Evolutionary conservation across 768 basidiomycete species (phyloP).

Genomic region (Austroboletus festivus): DNA sequence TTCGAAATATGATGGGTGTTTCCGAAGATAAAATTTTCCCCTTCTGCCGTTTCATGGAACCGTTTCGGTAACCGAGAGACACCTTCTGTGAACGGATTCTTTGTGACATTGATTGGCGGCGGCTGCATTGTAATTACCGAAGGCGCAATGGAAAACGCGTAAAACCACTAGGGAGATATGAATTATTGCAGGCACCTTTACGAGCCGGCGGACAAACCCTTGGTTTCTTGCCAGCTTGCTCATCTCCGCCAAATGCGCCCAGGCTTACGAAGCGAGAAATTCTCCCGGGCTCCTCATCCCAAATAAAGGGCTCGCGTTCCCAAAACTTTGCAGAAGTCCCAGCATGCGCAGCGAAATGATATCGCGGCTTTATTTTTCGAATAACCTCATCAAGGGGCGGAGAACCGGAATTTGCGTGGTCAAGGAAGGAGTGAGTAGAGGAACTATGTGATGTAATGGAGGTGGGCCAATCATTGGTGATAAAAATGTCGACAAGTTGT

Average conservation of each 20-base stretch:
- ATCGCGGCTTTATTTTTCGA: slow-evolving; percentile 71
- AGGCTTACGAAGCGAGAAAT: slow-evolving; percentile 77
- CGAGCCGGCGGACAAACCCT: slow-evolving; percentile 52
- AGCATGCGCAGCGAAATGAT: slow-evolving; percentile 75
- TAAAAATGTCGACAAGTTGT: slow-evolving; percentile 73
- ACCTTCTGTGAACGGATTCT: slow-evolving; percentile 62
- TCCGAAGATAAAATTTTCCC: slow-evolving; percentile 71
- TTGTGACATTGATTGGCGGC: slow-evolving; percentile 60
- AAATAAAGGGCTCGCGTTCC: slow-evolving; percentile 91
- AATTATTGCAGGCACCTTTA: slow-evolving; percentile 5
- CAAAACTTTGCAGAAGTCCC: slow-evolving; percentile 77
- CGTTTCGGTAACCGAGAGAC: slow-evolving; percentile 49
- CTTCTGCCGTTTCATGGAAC: slow-evolving; percentile 41
- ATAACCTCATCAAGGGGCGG: slow-evolving; percentile 65
- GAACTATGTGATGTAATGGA: slow-evolving; percentile 60
- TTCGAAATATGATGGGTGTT: slow-evolving; percentile 56
- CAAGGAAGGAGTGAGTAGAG: slow-evolving; percentile 42
- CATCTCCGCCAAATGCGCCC: slow-evolving; percentile 78
- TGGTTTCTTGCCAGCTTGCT: slow-evolving; percentile 67
- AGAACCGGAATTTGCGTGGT: slow-evolving; percentile 44
- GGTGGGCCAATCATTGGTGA: slow-evolving; percentile 77
- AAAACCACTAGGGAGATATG: slow-evolving; percentile 75
- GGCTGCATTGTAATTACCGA: slow-evolving; percentile 38
- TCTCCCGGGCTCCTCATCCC: slow-evolving; percentile 69
- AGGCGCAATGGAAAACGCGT: slow-evolving; percentile 86